A percentile compares a stretch with the other conserved stretches of the same genome.
Evolutionary conservation across 2,329 filamentous ascomycete genomes (phyloP).

Genomic region (Fusarium decemcellulare): DNA sequence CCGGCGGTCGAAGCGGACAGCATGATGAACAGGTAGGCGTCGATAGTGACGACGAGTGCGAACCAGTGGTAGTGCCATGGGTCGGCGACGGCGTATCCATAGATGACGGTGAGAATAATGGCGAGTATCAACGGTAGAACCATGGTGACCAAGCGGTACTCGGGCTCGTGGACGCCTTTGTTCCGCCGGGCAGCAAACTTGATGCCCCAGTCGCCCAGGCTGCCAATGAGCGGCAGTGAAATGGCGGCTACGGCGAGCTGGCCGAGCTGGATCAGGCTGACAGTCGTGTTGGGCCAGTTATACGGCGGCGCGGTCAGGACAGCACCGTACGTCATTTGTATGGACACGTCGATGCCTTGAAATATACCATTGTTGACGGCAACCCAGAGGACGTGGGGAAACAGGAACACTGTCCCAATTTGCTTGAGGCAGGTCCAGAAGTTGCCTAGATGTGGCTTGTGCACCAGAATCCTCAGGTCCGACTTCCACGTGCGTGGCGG

Average conservation of each 20-base stretch:
- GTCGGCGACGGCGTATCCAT: not conserved
- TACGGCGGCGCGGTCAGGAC: not conserved
- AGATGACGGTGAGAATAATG: constrained; percentile 13
- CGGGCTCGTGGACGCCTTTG: constrained; percentile 4
- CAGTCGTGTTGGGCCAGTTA: not conserved
- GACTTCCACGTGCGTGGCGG: not conserved
- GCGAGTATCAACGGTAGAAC: constrained; percentile 1
- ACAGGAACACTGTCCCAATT: not conserved
- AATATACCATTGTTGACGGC: not conserved
- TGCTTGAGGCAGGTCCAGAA: not conserved
- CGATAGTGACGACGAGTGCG: not conserved
- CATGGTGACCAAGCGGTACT: constrained; percentile 10
- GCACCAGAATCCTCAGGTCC: not conserved
- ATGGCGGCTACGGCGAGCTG: not conserved
- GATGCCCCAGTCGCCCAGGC: not conserved
- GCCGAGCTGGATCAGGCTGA: constrained; percentile 5
- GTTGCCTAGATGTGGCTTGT: not conserved
- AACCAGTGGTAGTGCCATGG: not conserved
- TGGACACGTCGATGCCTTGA: not conserved
- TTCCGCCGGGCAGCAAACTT: not conserved
- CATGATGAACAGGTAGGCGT: not conserved
- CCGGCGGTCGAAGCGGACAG: not conserved
- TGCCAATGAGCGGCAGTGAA: not conserved
- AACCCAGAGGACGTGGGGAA: not conserved
- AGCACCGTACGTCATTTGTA: not conserved